Conservation (phyloP, 306 rosid genomes). For the Acacia crassicarpa region DNA sequence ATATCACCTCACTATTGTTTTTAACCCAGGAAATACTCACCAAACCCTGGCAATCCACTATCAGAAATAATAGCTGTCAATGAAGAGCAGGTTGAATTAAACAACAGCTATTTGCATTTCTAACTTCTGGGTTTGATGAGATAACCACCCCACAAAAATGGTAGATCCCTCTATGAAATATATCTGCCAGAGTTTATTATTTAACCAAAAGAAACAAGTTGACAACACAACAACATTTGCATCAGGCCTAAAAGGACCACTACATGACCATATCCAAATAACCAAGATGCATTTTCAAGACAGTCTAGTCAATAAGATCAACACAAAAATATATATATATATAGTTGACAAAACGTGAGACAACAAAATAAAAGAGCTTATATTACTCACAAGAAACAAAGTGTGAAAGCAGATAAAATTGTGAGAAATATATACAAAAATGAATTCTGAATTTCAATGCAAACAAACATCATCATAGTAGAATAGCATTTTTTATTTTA, state of each 20-base stretch:
- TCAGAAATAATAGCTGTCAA: neutral
- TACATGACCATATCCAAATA: neutral
- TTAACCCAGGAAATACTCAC: neutral
- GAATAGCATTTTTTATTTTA: neutral
- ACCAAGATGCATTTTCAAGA: neutral
- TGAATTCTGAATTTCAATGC: neutral
- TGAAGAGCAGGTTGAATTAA: neutral
- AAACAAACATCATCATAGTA: neutral
- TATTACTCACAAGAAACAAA: neutral
- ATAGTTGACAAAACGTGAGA: neutral
- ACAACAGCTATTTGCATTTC: neutral
- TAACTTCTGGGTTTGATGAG: neutral
- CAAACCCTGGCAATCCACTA: neutral
- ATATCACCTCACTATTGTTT: neutral
- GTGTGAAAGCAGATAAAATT: neutral
- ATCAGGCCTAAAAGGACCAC: neutral
- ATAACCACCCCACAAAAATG: neutral
- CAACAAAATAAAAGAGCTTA: neutral
- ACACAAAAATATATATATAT: neutral
- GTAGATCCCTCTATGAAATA: neutral
- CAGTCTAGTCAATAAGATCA: neutral
- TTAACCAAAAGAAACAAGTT: neutral
- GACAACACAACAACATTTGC: neutral
- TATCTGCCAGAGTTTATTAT: neutral
- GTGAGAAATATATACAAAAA: neutral